Percentiles rank a stretch among this genome's conserved stretches.
phyloP scores from a whole-genome alignment of 257 asterid genomes.

The Marsdenia floribunda region DNA sequence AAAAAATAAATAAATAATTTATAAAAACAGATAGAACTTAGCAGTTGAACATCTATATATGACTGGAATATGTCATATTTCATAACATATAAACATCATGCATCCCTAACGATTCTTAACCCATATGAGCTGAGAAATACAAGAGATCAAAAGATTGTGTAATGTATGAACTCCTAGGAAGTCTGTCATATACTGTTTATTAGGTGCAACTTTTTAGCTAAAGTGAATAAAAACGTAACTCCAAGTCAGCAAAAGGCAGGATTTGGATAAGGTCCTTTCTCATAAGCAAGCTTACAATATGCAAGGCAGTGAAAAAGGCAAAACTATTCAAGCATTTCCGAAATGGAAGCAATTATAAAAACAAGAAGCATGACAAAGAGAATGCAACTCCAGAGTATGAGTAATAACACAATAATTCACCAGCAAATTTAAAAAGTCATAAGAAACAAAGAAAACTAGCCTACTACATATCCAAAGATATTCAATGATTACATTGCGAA shows the following conservation, averaged over 20 bases:
- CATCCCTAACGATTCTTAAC: not conserved
- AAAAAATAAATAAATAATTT: too few species aligned
- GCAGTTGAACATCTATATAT: not conserved
- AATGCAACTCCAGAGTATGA: not conserved
- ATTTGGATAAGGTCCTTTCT: too few species aligned
- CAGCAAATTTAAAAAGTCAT: not conserved
- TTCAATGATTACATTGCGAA: slow-evolving; percentile 7
- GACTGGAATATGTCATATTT: too few species aligned
- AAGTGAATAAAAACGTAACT: not conserved
- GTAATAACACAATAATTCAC: not conserved
- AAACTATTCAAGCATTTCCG: not conserved
- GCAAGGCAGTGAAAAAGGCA: not conserved
- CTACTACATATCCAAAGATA: not conserved
- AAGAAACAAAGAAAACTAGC: not conserved
- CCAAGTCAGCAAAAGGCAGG: too few species aligned
- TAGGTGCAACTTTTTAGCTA: not conserved
- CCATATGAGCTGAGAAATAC: not conserved
- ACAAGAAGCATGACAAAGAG: not conserved
- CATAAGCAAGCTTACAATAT: too few species aligned
- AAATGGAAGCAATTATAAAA: not conserved
- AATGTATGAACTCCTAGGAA: too few species aligned
- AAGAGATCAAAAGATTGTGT: not conserved
- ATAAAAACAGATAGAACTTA: too few species aligned
- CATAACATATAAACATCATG: not conserved
- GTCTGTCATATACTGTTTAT: not conserved